These are phyloP conservation scores for Auriculariales sp. DNA, from an alignment of 768 basidiomycete species.

Conservation along the genomic window DNA sequence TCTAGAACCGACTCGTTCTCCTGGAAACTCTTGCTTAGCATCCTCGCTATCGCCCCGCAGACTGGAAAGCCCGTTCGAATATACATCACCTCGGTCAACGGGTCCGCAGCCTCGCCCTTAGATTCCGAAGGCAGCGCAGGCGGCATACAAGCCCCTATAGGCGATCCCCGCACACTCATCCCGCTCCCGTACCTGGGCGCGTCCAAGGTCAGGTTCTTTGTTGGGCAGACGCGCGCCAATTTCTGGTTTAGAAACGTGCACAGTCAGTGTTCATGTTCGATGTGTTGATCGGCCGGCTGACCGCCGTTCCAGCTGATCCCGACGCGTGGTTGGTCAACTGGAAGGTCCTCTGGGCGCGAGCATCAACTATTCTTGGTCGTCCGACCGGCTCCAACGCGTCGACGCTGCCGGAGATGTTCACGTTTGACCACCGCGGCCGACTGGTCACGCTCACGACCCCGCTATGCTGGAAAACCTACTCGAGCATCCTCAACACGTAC, in stretches of 20 bases:
- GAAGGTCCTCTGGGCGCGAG: background rate
- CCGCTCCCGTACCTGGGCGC: background rate
- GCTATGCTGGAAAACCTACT: background rate
- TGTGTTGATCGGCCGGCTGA: no score
- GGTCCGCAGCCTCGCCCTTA: background rate
- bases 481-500: background rate
- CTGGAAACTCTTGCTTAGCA: background rate
- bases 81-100: background rate
- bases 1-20: background rate
- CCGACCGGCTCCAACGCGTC: background rate
- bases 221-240: background rate
- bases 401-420: background rate
- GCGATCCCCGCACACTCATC: constrained; percentile 1
- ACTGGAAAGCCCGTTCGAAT: background rate
- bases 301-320: no score
- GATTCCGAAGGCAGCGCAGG: background rate
- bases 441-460: background rate
- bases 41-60: background rate
- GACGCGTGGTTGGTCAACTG: background rate
- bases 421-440: background rate
- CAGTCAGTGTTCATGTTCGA: no score
- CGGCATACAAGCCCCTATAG: background rate
- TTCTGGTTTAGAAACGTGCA: constrained; percentile 1
- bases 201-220: background rate
- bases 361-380: background rate